Evolutionary conservation across 306 rosid species (phyloP), one percentile per base, ranked within the genome.

Genomic region (Senna tora): DNA sequence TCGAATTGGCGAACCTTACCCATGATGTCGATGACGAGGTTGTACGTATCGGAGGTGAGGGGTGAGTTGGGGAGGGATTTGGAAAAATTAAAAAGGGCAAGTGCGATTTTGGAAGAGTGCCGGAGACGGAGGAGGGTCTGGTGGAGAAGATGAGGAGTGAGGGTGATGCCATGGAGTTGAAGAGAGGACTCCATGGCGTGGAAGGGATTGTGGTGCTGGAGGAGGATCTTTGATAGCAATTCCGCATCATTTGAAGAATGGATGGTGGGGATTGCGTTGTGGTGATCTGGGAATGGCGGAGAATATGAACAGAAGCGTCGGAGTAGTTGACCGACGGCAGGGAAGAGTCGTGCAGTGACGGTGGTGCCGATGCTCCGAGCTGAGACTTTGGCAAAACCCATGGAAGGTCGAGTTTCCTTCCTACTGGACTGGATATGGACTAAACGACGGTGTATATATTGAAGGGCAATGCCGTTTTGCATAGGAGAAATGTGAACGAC

Each of bases 171-270:
- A 22, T 89, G 81, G 77, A 93, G 98, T 34, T 93, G 89, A 71
- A 87, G 90, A 12, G 87, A 83, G 39, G 91, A 85, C 58, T 93
- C 96, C 75, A 73, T 79, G 32, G 91, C 80, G 76, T 93, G 98
- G 77, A 83, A 93, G 1, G 98, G 98, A 71, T 93, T 90, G 86
- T 91, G 91, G 47, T 93, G 98, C n/a, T 72, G 73, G 50, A 89
- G 75, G 36, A 93, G 96, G 67, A 93, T 74, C 15, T 83, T 77
- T 0, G 92, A 79, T 0, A 91, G 32, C 71, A 71, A 12, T 3
- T 87, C 94, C 51, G 92, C 93, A 43, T 91, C 96, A 65, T 33
- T 55, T 45, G 87, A 78, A 14, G 85, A 81, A 9, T 74, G 74
- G 5, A 82, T 59, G 17, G 42, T 30, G 7, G 87, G 84, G 75